Evolutionary conservation across 768 basidiomycete genomes (phyloP), one percentile per base, ranked within the genome.

Genomic region (Butyriboletus loyo): DNA sequence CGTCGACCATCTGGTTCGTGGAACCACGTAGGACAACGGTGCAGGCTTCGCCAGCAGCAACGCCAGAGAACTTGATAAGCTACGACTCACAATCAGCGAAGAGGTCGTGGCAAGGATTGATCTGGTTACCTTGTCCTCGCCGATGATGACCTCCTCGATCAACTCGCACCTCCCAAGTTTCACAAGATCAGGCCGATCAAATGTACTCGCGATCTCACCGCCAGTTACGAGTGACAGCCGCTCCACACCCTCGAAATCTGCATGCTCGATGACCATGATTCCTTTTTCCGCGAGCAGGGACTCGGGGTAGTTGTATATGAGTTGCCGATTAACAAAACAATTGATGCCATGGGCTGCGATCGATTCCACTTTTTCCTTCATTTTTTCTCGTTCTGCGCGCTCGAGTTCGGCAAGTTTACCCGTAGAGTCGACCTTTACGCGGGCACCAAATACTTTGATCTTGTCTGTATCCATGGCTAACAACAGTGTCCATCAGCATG

Each of bases 381-480:
- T 99, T 81, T 99, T 98, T 76, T 98, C 97, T 64, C 86, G 80
- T 72, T 98, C 97, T 7, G 97, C 97, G 11, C 95, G 87, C 71
- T 99, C 97, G 17, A 99, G 85, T 71, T 99, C 97, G 8, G 97
- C 97, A 7, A 99, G 83, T 74, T 99, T 98, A 47, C 95, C 90
- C 3, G 97, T 96, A 41, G 90, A 80, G 63, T 98, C 96, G 7
- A 98, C 97, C 73, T 94, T 92, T 56, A 98, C 86, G 34, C 93
- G 82, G 0, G 97, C 96, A 38, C 97, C 97, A 56, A 99, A 99
- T 55, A 99, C 88, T 75, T 99, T 99, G 78, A 98, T 97, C 72
- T 99, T 99, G 75, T 99, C 97, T 25, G 97, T 99, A 73, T 99
- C 97, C 97, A 98, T 98, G 4, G 97, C 94, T 95, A 58, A 37